Conservation (phyloP, 1,284 basidiomycete species). For the Cronartium quercuum region DNA sequence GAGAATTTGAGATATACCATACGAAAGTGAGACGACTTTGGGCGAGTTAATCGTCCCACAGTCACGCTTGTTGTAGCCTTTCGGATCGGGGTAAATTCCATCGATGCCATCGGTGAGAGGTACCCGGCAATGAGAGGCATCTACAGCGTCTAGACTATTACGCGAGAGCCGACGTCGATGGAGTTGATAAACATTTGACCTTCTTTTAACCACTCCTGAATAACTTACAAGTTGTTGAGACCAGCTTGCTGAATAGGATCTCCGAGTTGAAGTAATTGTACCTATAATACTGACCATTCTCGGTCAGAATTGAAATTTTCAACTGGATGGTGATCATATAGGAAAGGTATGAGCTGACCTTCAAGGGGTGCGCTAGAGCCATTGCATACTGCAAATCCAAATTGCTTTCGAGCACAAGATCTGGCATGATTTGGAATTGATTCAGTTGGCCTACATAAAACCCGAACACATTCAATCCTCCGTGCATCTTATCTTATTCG, state of each 20-base stretch:
- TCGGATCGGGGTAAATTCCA: slow-evolving; percentile 56
- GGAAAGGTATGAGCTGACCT: slow-evolving; percentile 43
- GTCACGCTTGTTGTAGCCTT: slow-evolving; percentile 53
- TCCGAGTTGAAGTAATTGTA: slow-evolving; percentile 54
- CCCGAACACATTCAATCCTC: neutral
- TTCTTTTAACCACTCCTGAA: slow-evolving; percentile 51
- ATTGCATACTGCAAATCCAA: slow-evolving; percentile 58
- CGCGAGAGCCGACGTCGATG: neutral
- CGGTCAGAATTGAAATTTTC: neutral
- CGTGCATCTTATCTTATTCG: no score
- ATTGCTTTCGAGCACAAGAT: slow-evolving; percentile 55
- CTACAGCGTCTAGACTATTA: slow-evolving; percentile 52
- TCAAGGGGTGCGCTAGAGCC: slow-evolving; percentile 52
- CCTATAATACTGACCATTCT: slow-evolving; percentile 2
- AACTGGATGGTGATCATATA: neutral
- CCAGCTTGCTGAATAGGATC: slow-evolving; percentile 49
- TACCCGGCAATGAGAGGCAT: slow-evolving; percentile 58
- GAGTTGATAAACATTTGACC: slow-evolving; percentile 53
- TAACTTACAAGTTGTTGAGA: slow-evolving; percentile 41
- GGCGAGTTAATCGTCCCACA: slow-evolving; percentile 57
- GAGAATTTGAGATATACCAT: slow-evolving; percentile 47
- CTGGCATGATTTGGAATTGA: slow-evolving; percentile 49
- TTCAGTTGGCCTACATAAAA: neutral
- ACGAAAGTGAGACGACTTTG: slow-evolving; percentile 58
- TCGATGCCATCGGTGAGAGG: slow-evolving; percentile 58